These are phyloP conservation scores for Pseudocercospora eumusae DNA, from an alignment of 2,329 filamentous ascomycete species.

Conservation along the genomic window DNA sequence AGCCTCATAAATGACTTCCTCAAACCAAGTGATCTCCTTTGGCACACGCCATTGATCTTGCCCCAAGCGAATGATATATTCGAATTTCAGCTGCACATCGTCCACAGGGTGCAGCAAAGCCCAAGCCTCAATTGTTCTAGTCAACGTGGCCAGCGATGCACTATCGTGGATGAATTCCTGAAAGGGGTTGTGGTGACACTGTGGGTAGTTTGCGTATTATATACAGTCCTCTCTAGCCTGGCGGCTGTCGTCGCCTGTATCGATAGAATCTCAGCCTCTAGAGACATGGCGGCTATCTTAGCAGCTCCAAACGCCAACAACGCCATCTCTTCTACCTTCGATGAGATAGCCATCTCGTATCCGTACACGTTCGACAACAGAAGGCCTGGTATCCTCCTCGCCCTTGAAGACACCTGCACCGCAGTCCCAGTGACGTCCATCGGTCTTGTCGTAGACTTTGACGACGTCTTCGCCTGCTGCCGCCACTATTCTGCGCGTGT, in stretches of 20 bases:
- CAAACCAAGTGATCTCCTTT: too few relatives aligned
- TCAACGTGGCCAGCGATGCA: too few relatives aligned
- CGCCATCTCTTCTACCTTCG: constrained; percentile 83
- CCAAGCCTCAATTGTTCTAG: too few relatives aligned
- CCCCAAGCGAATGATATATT: too few relatives aligned
- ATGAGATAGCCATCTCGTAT: constrained; percentile 93
- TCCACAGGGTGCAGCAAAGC: too few relatives aligned
- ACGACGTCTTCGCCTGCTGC: constrained; percentile 91
- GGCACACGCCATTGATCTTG: too few relatives aligned
- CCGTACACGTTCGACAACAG: constrained; percentile 74
- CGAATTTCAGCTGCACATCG: too few relatives aligned
- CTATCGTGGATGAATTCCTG: too few relatives aligned
- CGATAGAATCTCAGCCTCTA: constrained; percentile 9
- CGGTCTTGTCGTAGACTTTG: constrained; percentile 97
- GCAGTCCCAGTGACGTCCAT: constrained; percentile 95
- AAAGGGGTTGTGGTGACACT: not conserved
- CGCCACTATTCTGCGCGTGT: constrained; percentile 81
- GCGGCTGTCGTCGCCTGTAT: constrained; percentile 14
- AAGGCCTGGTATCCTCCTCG: constrained; percentile 51
- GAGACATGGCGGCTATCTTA: constrained; percentile 35
- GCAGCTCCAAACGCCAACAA: constrained; percentile 88
- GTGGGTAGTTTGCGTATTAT: not conserved
- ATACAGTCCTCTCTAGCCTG: not conserved
- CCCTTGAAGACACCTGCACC: constrained; percentile 76
- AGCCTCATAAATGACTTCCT: too few relatives aligned